A percentile compares a stretch with the other conserved stretches of the same genome.
Evolutionary conservation across 1,284 basidiomycete species (phyloP).

Genomic region (Boletus subluridellus): DNA sequence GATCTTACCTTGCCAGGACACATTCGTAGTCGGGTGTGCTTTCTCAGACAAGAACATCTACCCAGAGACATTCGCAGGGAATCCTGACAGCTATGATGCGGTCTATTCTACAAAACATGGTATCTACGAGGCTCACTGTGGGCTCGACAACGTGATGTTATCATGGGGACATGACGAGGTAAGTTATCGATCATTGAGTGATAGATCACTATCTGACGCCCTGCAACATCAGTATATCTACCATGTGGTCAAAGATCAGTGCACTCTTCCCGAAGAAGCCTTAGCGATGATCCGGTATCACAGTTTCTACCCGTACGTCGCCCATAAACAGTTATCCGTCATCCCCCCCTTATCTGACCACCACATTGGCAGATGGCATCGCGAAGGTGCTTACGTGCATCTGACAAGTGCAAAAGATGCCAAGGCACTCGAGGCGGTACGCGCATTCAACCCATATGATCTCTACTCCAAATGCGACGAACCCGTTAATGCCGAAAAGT

Average conservation of each 20-base stretch:
- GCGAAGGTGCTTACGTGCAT: slow-evolving; percentile 78
- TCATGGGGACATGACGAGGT: slow-evolving; percentile 91
- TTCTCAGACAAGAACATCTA: slow-evolving; percentile 85
- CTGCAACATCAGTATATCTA: slow-evolving; percentile 61
- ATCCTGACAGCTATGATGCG: slow-evolving; percentile 71
- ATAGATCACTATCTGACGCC: slow-evolving; percentile 11
- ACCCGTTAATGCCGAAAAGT: slow-evolving; percentile 56
- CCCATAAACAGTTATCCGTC: neutral
- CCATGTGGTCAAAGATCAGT: slow-evolving; percentile 72
- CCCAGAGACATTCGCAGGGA: slow-evolving; percentile 76
- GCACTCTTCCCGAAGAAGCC: slow-evolving; percentile 76
- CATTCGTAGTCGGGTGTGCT: slow-evolving; percentile 83
- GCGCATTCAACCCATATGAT: slow-evolving; percentile 86
- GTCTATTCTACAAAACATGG: slow-evolving; percentile 80
- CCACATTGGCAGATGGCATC: slow-evolving; percentile 62
- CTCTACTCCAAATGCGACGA: slow-evolving; percentile 86
- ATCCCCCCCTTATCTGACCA: slow-evolving; percentile 1
- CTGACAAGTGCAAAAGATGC: slow-evolving; percentile 69
- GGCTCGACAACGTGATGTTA: slow-evolving; percentile 87
- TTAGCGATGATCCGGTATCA: slow-evolving; percentile 93
- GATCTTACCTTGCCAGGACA: slow-evolving; percentile 53
- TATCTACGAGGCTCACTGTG: slow-evolving; percentile 81
- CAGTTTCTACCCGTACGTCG: slow-evolving; percentile 80
- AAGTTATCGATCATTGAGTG: slow-evolving; percentile 7
- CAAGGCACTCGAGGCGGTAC: slow-evolving; percentile 62